Percentiles rank a stretch among this genome's conserved stretches.
These are phyloP conservation scores for Starmerella kuoi DNA, from an alignment of 805 yeast species.

Conservation along the genomic window DNA sequence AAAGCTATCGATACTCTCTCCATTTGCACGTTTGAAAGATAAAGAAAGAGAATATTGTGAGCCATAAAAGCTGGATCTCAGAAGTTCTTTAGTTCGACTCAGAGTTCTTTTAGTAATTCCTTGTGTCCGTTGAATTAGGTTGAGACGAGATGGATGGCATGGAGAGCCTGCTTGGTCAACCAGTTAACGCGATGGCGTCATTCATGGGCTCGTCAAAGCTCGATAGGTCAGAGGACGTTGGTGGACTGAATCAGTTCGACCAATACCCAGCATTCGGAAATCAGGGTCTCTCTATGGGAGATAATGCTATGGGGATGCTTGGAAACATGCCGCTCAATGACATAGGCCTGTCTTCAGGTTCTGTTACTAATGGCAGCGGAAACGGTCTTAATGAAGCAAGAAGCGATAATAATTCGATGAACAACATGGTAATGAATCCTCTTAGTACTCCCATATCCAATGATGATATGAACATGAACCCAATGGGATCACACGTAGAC, in stretches of 20 bases:
- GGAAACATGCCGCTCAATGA: slow-evolving; percentile 4
- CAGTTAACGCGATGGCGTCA: slow-evolving; percentile 17
- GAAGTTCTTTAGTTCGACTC: no score
- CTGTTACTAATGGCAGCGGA: background rate
- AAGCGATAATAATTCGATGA: background rate
- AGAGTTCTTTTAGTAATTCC: no score
- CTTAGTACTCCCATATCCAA: background rate
- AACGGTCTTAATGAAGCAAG: background rate
- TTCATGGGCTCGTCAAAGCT: slow-evolving; percentile 16
- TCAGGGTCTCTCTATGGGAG: background rate
- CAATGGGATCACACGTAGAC: background rate
- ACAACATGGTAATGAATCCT: background rate
- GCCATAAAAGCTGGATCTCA: no score
- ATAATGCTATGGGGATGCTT: slow-evolving; percentile 1
- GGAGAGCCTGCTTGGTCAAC: slow-evolving; percentile 21
- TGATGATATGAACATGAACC: background rate
- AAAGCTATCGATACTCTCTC: no score
- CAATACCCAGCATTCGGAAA: slow-evolving; percentile 7
- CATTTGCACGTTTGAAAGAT: no score
- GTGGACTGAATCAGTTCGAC: slow-evolving; percentile 11
- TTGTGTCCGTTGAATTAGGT: no score
- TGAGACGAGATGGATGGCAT: slow-evolving; percentile 19
- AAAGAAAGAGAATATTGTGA: no score
- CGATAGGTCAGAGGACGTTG: slow-evolving; percentile 7
- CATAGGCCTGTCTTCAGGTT: background rate